Evolutionary conservation across 2,329 filamentous ascomycete genomes (phyloP).

Genomic region (Alternaria arbusti): DNA sequence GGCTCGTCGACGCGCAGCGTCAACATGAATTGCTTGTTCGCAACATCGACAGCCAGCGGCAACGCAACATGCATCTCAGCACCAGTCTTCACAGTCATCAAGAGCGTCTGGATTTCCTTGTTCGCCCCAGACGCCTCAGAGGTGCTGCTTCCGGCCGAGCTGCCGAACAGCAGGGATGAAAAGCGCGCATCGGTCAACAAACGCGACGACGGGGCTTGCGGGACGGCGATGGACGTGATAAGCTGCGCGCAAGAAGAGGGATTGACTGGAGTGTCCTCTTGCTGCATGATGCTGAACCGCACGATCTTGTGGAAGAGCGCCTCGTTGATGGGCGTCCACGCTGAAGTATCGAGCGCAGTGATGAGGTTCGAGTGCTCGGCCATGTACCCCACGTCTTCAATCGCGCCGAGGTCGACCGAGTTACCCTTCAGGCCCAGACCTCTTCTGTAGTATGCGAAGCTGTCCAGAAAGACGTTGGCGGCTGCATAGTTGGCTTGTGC

Average conservation of each 20-base stretch:
- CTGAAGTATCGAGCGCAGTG: background rate
- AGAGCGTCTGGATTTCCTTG: no score
- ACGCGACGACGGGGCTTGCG: background rate
- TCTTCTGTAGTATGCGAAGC: conserved; percentile 30
- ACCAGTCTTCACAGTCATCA: background rate
- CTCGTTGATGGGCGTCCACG: background rate
- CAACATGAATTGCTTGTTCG: background rate
- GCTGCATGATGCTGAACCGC: background rate
- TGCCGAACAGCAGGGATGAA: background rate
- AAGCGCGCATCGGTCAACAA: background rate
- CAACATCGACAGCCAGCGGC: background rate
- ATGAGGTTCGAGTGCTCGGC: conserved; percentile 3
- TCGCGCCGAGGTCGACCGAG: conserved; percentile 34
- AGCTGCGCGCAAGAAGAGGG: background rate
- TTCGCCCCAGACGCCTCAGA: no score
- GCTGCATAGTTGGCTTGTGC: conserved; percentile 34
- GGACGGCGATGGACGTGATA: background rate
- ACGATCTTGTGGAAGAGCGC: background rate
- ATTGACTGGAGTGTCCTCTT: background rate
- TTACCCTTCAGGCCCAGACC: conserved; percentile 23
- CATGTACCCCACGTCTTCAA: conserved; percentile 35
- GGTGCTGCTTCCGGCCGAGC: background rate
- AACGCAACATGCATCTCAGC: background rate
- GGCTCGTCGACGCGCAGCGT: background rate
- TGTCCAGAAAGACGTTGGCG: conserved; percentile 41